Base-by-base conservation (phyloP, 179 eudicot genomes). In the Silene coronaria region DNA sequence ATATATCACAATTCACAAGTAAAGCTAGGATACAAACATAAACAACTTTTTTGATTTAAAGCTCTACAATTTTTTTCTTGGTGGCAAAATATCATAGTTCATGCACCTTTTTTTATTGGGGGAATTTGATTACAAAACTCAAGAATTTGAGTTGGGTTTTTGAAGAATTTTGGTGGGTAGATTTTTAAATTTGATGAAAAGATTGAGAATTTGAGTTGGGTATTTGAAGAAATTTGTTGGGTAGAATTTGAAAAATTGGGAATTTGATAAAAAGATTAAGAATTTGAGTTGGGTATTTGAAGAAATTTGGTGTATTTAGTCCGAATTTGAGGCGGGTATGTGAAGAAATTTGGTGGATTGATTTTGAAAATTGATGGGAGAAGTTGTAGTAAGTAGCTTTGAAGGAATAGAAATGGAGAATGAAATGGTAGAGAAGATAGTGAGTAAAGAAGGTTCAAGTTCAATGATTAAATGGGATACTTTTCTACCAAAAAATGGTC, bases 381-480 rank as follows among this genome's bases (percentile, higher is more conserved):
- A 71, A 48, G 62, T 26, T 16, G 42, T 26, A 26, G 42, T 71
- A 0, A 70, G 21, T 69, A 69, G 58, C 21, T 45, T 48, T 26
- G 74, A 71, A 51, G 70, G 13, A 12, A 30, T 32, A 19, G 70
- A 66, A 30, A 66, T 32, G 32, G 67, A 62, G 32, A 23, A 21
- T 23, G 32, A n/a, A n/a, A 64, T 64, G 17, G 45, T 14, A 32
- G 60, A 42, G 72, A 74, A 66, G 74, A 77, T 38, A 67, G 75
- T 60, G 74, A 80, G 63, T 46, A 81, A 63, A 65, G 83, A 77
- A 13, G 76, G 78, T 16, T 71, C 85, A 6, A 76, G 71, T 76
- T 78, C 86, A 55, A 76, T 77, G 64, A 77, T 84, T 14, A 84
- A 81, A 76, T 89, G 97, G 96, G 96, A 89, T 69, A 91, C 76